Percentiles rank a stretch among this genome's conserved stretches.
Evolutionary conservation across 306 rosid genomes (phyloP).

Genomic region (Fragaria nilgerrensis): DNA sequence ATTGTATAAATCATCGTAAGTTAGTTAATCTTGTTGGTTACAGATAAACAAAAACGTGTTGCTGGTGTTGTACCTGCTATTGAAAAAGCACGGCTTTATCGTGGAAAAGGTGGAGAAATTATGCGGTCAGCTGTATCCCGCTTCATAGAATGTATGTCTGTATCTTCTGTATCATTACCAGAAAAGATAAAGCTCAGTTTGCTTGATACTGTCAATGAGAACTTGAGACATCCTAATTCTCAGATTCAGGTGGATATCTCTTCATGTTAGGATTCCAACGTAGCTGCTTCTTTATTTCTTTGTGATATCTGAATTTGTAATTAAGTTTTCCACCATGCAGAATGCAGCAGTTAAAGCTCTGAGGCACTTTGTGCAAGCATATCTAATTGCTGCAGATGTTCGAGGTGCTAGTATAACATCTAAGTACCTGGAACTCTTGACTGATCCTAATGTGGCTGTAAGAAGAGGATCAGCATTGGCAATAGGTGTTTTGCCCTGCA

Average conservation of each 20-base stretch:
- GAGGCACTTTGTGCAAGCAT: constrained; percentile 64
- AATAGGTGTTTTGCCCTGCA: constrained; percentile 70
- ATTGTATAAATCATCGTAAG: constrained; percentile 23
- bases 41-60: constrained; percentile 72
- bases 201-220: constrained; percentile 82
- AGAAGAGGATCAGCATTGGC: constrained; percentile 97
- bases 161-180: constrained; percentile 48
- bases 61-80: constrained; percentile 81
- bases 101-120: constrained; percentile 99
- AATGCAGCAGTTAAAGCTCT: constrained; percentile 78
- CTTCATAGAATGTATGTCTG: constrained; percentile 75
- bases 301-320: constrained; percentile 19
- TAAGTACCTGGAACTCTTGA: constrained; percentile 72
- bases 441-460: constrained; percentile 78
- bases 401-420: constrained; percentile 44
- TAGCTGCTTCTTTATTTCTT: constrained; percentile 19
- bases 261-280: constrained; percentile 9
- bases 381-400: constrained; percentile 46
- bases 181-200: constrained; percentile 66
- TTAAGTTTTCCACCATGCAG: constrained; percentile 40
- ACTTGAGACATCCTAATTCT: constrained; percentile 94
- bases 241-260: constrained; percentile 77
- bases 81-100: constrained; percentile 89
- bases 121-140: constrained; percentile 95
- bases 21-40: constrained; percentile 25